Evolutionary conservation across 2,329 filamentous ascomycete species (phyloP).

Genomic region (Exophiala phaeomuriformis): DNA sequence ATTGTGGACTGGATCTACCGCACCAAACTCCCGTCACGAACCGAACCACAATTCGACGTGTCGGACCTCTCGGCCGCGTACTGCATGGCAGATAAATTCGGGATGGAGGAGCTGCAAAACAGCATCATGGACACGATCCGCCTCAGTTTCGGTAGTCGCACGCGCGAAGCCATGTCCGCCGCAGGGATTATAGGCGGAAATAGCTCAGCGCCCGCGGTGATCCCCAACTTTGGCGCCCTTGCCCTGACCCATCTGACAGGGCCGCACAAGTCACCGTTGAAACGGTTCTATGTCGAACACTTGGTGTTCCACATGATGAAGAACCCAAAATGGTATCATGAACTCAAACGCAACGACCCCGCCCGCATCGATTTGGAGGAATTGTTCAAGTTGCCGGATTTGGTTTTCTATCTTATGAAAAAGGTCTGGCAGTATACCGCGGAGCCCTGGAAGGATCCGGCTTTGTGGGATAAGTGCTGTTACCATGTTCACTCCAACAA

Average conservation of each 20-base stretch:
- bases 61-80: conserved; percentile 18
- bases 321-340: conserved; percentile 18
- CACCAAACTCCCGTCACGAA: conserved; percentile 12
- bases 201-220: too few species aligned
- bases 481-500: conserved; percentile 17
- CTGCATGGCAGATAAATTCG: conserved; percentile 23
- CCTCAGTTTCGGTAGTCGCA: conserved; percentile 5
- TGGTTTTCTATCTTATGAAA: conserved; percentile 19
- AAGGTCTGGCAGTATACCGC: conserved; percentile 21
- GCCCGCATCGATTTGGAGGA: conserved; percentile 15
- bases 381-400: conserved; percentile 18
- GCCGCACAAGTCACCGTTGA: conserved; percentile 19
- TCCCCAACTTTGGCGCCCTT: conserved; percentile 15
- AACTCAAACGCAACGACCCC: conserved; percentile 13
- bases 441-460: conserved; percentile 19
- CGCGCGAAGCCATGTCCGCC: not conserved
- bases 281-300: conserved; percentile 21
- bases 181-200: too few species aligned
- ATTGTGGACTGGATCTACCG: conserved; percentile 35
- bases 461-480: conserved; percentile 13
- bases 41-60: conserved; percentile 9
- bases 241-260: conserved; percentile 16
- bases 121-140: conserved; percentile 20
- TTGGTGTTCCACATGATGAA: conserved; percentile 23
- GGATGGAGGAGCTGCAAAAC: conserved; percentile 23